A percentile compares a stretch with the other conserved stretches of the same genome.
Conservation (phyloP, 2,329 filamentous ascomycete species). For the Penicillium freii region DNA sequence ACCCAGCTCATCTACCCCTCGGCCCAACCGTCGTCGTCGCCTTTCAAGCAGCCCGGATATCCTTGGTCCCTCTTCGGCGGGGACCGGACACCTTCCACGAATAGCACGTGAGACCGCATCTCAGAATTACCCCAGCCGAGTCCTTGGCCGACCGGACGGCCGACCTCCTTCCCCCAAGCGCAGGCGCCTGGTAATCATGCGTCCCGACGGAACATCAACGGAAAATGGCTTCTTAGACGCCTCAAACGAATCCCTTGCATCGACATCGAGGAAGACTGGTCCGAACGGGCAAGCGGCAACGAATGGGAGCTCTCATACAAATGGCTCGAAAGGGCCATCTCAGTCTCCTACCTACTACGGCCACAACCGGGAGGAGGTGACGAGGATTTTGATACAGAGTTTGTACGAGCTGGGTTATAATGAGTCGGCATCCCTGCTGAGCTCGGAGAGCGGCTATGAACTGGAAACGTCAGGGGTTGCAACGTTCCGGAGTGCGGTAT, state of each 20-base stretch:
- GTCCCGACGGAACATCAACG: slow-evolving; percentile 56
- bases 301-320: slow-evolving; percentile 41
- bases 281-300: slow-evolving; percentile 56
- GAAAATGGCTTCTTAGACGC: slow-evolving; percentile 57
- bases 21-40: slow-evolving; percentile 24
- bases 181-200: slow-evolving; percentile 61
- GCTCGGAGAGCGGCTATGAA: slow-evolving; percentile 78
- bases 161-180: slow-evolving; percentile 53
- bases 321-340: slow-evolving; percentile 38
- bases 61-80: slow-evolving; percentile 20
- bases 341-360: slow-evolving; percentile 64
- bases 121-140: slow-evolving; percentile 25
- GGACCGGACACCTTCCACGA: slow-evolving; percentile 23
- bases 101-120: slow-evolving; percentile 27
- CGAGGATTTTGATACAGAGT: slow-evolving; percentile 86
- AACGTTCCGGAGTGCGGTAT: slow-evolving; percentile 76
- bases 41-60: slow-evolving; percentile 33
- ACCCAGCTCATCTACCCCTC: slow-evolving; percentile 5
- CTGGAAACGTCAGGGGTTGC: slow-evolving; percentile 83
- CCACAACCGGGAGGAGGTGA: slow-evolving; percentile 89
- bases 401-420: slow-evolving; percentile 85
- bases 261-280: slow-evolving; percentile 50
- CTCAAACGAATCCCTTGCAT: slow-evolving; percentile 56
- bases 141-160: slow-evolving; percentile 31
- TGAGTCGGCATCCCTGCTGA: slow-evolving; percentile 70